These are phyloP conservation scores for Starmerella geochares DNA, from an alignment of 805 yeast species.

Conservation along the genomic window DNA sequence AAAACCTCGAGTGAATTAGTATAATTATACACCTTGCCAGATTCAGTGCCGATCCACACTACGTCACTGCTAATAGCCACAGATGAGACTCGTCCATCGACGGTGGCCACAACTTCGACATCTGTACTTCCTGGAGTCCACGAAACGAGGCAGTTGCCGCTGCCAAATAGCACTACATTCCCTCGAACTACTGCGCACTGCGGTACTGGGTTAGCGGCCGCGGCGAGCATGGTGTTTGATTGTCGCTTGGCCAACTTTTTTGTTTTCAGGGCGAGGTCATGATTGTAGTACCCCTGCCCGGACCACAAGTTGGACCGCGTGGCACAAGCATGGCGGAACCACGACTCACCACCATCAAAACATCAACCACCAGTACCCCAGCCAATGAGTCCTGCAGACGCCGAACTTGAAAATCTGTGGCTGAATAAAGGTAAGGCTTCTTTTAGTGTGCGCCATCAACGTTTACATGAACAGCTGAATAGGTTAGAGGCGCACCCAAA, in stretches of 20 bases:
- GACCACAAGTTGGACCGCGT: not conserved
- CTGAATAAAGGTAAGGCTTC: too few relatives aligned
- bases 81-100: conserved; percentile 10
- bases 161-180: conserved; percentile 11
- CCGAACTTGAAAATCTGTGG: too few relatives aligned
- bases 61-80: not conserved
- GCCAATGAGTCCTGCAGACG: too few relatives aligned
- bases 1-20: not conserved
- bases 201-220: conserved; percentile 19
- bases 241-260: not conserved
- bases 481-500: too few relatives aligned
- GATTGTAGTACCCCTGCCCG: conserved; percentile 3
- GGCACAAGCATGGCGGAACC: too few relatives aligned
- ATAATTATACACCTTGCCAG: conserved; percentile 6
- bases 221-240: conserved; percentile 8
- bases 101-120: not conserved
- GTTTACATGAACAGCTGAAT: too few relatives aligned
- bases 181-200: conserved; percentile 5
- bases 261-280: conserved; percentile 5
- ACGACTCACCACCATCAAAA: too few relatives aligned
- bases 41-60: conserved; percentile 15
- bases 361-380: too few relatives aligned
- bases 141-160: conserved; percentile 6
- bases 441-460: too few relatives aligned
- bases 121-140: conserved; percentile 9